A percentile compares a stretch with the other conserved stretches of the same genome.
Conservation (phyloP, 2,329 filamentous ascomycete species). For the Endoconidiophora polonica region DNA sequence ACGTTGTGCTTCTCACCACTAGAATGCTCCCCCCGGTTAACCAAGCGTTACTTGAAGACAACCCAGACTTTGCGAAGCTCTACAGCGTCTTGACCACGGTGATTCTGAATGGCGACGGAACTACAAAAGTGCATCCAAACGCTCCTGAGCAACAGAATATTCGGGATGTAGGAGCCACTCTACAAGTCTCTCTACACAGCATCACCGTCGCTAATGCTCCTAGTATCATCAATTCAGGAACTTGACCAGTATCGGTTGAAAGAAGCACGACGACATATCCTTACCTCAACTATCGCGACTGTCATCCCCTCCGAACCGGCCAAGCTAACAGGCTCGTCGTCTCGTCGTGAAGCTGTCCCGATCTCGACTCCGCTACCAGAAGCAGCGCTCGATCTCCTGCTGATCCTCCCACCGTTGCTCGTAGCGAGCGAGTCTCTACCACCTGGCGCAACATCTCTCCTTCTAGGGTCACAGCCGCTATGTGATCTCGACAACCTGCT, state of each 20-base stretch:
- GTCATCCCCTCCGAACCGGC: slow-evolving; percentile 21
- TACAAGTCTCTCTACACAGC: neutral
- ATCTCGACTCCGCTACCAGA: slow-evolving; percentile 24
- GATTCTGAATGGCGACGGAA: slow-evolving; percentile 40
- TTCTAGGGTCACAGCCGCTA: slow-evolving; percentile 35
- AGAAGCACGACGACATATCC: slow-evolving; percentile 32
- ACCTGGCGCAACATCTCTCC: slow-evolving; percentile 22
- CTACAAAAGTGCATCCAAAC: slow-evolving; percentile 34
- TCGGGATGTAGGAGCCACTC: slow-evolving; percentile 25
- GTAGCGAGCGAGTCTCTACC: slow-evolving; percentile 22
- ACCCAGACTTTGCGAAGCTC: slow-evolving; percentile 43
- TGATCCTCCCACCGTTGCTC: slow-evolving; percentile 36
- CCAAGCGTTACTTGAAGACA: slow-evolving; percentile 33
- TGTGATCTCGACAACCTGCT: slow-evolving; percentile 30
- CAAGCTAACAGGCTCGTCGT: slow-evolving; percentile 17
- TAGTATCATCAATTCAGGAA: slow-evolving; percentile 22
- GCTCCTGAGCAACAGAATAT: slow-evolving; percentile 33
- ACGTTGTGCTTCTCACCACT: neutral
- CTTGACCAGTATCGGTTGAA: slow-evolving; percentile 31
- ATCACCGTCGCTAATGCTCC: neutral
- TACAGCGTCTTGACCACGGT: slow-evolving; percentile 36
- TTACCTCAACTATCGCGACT: slow-evolving; percentile 32
- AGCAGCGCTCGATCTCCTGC: slow-evolving; percentile 23
- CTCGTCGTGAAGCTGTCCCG: slow-evolving; percentile 13
- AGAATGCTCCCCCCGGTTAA: slow-evolving; percentile 44